A percentile compares a stretch with the other conserved stretches of the same genome.
These are phyloP conservation scores for Balakata baccata DNA, from an alignment of 345 rosid species.

Conservation along the genomic window DNA sequence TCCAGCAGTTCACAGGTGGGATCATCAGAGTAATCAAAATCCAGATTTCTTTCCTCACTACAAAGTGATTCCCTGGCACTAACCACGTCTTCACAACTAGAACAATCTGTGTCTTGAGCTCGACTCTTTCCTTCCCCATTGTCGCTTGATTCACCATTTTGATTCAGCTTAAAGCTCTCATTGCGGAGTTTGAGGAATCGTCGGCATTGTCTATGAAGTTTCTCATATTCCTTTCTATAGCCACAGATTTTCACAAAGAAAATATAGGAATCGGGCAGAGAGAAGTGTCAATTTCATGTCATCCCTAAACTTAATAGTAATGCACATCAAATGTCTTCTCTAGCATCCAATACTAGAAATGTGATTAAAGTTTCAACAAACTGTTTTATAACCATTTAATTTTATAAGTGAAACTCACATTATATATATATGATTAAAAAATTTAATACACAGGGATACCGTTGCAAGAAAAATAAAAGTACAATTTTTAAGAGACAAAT, in stretches of 20 bases:
- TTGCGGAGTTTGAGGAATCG: conserved; percentile 42
- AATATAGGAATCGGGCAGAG: not conserved
- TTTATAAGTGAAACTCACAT: too few relatives aligned
- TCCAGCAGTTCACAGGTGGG: conserved; percentile 52
- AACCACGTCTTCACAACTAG: conserved; percentile 72
- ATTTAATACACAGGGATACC: not conserved
- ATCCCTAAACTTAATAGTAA: too few relatives aligned
- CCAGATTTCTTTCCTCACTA: conserved; percentile 52
- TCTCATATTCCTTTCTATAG: conserved; percentile 77
- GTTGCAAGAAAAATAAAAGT: too few relatives aligned
- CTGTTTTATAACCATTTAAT: too few relatives aligned
- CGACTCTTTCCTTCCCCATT: conserved; percentile 36
- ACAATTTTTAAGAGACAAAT: too few relatives aligned
- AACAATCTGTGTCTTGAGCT: conserved; percentile 46
- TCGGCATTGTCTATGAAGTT: conserved; percentile 65
- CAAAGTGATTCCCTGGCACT: conserved; percentile 73
- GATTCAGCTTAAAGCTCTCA: conserved; percentile 39
- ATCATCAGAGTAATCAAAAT: conserved; percentile 49
- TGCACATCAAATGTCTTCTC: not conserved
- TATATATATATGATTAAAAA: too few relatives aligned
- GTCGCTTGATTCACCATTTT: conserved; percentile 26
- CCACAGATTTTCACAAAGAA: conserved; percentile 14
- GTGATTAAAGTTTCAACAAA: not conserved
- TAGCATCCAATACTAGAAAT: not conserved
- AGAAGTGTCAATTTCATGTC: too few relatives aligned